phyloP scores from a whole-genome alignment of 495 filamentous ascomycete species.

The Lichina pygmaea region DNA sequence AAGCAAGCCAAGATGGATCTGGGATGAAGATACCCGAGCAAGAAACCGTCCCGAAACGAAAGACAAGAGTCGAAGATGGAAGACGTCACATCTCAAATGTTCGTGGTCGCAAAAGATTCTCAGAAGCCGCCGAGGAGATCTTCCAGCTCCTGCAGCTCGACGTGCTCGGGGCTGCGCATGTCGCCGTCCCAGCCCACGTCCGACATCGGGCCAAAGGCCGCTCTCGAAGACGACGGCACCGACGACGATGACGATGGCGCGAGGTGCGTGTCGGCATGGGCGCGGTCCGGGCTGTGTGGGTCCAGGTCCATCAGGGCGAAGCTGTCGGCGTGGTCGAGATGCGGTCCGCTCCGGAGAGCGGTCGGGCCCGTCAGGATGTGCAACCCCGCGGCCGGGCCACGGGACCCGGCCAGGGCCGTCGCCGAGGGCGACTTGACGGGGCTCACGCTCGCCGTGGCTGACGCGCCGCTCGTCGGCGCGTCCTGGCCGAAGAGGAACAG shows the following conservation, averaged over 20 bases:
- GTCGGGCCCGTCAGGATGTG: neutral
- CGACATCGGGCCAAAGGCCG: neutral
- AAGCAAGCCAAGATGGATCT: too few species aligned
- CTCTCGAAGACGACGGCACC: slow-evolving; percentile 15
- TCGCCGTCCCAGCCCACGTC: slow-evolving; percentile 16
- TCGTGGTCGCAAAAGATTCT: neutral
- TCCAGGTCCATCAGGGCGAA: neutral
- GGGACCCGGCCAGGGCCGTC: neutral
- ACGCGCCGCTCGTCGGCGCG: neutral
- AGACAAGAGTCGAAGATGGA: too few species aligned
- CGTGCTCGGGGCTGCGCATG: slow-evolving; percentile 56
- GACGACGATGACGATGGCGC: too few species aligned
- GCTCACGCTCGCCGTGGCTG: neutral
- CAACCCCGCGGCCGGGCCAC: neutral
- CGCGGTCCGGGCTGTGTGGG: neutral
- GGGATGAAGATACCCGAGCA: too few species aligned
- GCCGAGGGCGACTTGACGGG: neutral
- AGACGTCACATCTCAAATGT: too few species aligned
- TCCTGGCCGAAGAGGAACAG: slow-evolving; percentile 12
- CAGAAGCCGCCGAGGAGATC: slow-evolving; percentile 51
- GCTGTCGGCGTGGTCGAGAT: slow-evolving; percentile 9
- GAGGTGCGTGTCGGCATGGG: too few species aligned
- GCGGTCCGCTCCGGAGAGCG: slow-evolving; percentile 1
- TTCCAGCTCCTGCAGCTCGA: slow-evolving; percentile 83
- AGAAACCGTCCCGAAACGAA: too few species aligned